These are phyloP conservation scores for Metschnikowia vanudenii DNA, from an alignment of 805 yeast species.

Conservation along the genomic window DNA sequence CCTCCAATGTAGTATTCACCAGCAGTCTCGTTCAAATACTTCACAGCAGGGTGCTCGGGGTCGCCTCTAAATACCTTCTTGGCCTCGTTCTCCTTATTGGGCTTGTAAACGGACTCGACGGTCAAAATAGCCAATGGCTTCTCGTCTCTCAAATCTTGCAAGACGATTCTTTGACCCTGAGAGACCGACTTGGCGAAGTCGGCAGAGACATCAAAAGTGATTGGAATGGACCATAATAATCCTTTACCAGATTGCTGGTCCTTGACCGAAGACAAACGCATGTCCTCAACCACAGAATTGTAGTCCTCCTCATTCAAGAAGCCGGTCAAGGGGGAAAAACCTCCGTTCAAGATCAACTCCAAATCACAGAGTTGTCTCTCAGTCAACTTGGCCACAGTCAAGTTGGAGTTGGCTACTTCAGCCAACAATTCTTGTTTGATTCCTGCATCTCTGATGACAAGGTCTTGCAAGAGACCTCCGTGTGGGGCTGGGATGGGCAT, in stretches of 20 bases:
- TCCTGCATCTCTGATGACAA: slow-evolving; percentile 74
- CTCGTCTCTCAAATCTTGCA: slow-evolving; percentile 81
- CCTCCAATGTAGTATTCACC: slow-evolving; percentile 92
- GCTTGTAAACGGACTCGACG: slow-evolving; percentile 73
- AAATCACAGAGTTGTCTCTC: slow-evolving; percentile 92
- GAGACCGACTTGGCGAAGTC: slow-evolving; percentile 44
- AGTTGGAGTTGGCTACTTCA: slow-evolving; percentile 49
- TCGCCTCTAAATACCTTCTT: slow-evolving; percentile 90
- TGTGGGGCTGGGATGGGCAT: slow-evolving; percentile 77
- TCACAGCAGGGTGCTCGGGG: slow-evolving; percentile 92
- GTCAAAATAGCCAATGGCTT: slow-evolving; percentile 78
- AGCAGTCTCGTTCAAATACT: slow-evolving; percentile 66
- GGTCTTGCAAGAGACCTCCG: slow-evolving; percentile 87
- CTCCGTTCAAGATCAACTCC: slow-evolving; percentile 89
- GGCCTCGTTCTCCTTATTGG: slow-evolving; percentile 80
- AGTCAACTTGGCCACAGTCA: slow-evolving; percentile 55
- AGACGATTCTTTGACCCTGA: slow-evolving; percentile 62
- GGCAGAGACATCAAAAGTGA: slow-evolving; percentile 74
- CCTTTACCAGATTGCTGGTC: slow-evolving; percentile 48
- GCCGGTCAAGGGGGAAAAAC: slow-evolving; percentile 81
- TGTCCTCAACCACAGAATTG: slow-evolving; percentile 60
- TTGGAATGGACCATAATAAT: slow-evolving; percentile 87
- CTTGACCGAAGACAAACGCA: slow-evolving; percentile 59
- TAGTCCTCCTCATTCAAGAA: slow-evolving; percentile 68
- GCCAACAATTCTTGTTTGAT: slow-evolving; percentile 53